phyloP scores from a whole-genome alignment of 257 asterid species.

The Nicotiana paniculata region DNA sequence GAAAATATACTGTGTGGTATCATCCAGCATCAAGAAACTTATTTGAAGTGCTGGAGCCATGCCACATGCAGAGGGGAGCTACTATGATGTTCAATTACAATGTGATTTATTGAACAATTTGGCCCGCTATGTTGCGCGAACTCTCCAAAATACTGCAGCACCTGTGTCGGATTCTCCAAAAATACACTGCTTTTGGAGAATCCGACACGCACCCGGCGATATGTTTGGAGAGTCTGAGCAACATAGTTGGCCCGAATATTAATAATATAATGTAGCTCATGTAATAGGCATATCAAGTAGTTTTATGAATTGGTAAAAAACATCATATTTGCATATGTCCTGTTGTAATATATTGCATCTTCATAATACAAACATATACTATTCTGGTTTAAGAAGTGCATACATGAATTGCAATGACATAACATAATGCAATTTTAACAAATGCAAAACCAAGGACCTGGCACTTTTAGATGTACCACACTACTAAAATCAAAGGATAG shows the following conservation, averaged over 20 bases:
- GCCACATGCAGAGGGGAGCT: neutral
- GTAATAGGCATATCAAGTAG: neutral
- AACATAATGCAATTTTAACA: neutral
- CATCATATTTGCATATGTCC: neutral
- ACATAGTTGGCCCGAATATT: neutral
- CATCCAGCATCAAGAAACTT: neutral
- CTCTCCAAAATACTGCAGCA: too few relatives aligned
- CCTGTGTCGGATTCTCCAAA: too few relatives aligned
- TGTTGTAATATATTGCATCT: neutral
- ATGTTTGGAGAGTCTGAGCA: too few relatives aligned
- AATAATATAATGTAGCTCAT: neutral
- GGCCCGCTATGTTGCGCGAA: neutral
- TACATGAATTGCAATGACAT: neutral
- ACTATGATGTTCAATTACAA: neutral
- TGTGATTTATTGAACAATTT: neutral
- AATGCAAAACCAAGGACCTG: neutral
- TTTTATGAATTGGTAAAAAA: neutral
- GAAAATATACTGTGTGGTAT: neutral
- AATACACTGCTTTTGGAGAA: too few relatives aligned
- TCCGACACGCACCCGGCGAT: too few relatives aligned
- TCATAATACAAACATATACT: neutral
- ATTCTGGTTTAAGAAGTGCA: neutral
- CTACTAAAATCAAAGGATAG: neutral
- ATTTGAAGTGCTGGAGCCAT: constrained; percentile 2
- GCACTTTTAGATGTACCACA: neutral